phyloP scores from a whole-genome alignment of 805 yeast species.

The Metschnikowia anglica region DNA sequence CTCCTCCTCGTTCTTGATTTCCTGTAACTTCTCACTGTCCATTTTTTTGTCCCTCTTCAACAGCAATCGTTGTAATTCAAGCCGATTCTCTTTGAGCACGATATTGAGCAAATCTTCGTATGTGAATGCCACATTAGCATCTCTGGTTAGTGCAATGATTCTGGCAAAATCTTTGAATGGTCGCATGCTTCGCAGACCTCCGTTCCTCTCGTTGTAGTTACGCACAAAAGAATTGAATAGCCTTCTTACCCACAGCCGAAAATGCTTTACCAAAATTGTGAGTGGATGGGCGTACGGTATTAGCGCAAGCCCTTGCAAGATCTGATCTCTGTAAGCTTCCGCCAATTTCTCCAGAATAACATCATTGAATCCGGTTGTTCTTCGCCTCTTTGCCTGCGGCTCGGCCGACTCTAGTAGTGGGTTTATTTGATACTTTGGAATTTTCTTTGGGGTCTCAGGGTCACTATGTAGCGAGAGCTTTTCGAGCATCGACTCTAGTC shows the following conservation, averaged over 20 bases:
- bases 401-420: constrained; percentile 14
- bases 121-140: constrained; percentile 21
- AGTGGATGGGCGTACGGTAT: constrained; percentile 28
- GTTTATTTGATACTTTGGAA: constrained; percentile 9
- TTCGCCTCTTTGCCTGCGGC: constrained; percentile 3
- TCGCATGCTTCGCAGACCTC: constrained; percentile 13
- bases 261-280: constrained; percentile 27
- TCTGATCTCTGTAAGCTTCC: constrained; percentile 23
- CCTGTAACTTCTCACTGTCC: constrained; percentile 15
- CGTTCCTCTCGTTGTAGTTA: constrained; percentile 25
- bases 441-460: constrained; percentile 2
- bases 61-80: constrained; percentile 21
- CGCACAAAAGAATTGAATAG: constrained; percentile 36
- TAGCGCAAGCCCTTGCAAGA: constrained; percentile 22
- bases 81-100: constrained; percentile 27
- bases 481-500: constrained; percentile 31
- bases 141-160: constrained; percentile 25
- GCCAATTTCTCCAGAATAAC: constrained; percentile 26
- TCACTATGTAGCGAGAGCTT: constrained; percentile 24
- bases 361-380: constrained; percentile 17
- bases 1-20: constrained; percentile 18
- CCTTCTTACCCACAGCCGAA: constrained; percentile 37
- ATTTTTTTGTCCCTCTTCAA: constrained; percentile 11
- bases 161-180: constrained; percentile 25
- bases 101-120: constrained; percentile 26